Base-by-base conservation (phyloP, 2,329 filamentous ascomycete genomes). In the Penicillium rolfsii region DNA sequence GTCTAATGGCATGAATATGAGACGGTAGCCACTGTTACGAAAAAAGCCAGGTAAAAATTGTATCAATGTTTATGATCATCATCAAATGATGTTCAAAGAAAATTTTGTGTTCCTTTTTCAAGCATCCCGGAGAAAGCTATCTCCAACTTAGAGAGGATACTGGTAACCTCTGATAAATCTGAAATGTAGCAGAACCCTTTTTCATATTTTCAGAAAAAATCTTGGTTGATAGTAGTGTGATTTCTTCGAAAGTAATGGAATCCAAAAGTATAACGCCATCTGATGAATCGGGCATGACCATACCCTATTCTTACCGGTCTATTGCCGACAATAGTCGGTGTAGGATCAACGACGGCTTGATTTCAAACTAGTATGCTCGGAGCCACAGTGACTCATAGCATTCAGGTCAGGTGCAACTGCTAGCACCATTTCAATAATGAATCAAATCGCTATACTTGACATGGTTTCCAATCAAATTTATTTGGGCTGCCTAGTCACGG, bases 351-450 rank as follows among this genome's bases (percentile, higher is more conserved):
- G 35, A 43, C 58, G 14, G 57, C 49, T 58, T 43, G n/a, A 36
- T 62, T 60, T 62, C 56, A 56, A 64, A 62, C 30, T 48, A 52
- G 30, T 52, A n/a, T 52, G n/a, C 28, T 61, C 40, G 52, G 45
- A 33, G 26, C 19, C 11, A n/a, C 28, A 43, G 49, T 62, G 59
- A 62, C 48, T 64, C 62, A 60, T 62, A 58, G 14, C 19, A 30
- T n/a, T n/a, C 19, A 8, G 48, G n/a, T 35, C 48, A 35, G 48
- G 28, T 50, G n/a, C n/a, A n/a, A n/a, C 5, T 33, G 9, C 28
- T 33, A 35, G 33, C n/a, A 6, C 6, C n/a, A 35, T 50, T 33
- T 35, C 5, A 35, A 9, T 14, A 24, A 22, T 24, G 9, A 16
- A 16, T n/a, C 12, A 33, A 5, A 5, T 30, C 16, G 22, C 3